These are phyloP conservation scores for Pyrrhoderma lamaoense DNA, from an alignment of 1,284 basidiomycete genomes.

Conservation along the genomic window DNA sequence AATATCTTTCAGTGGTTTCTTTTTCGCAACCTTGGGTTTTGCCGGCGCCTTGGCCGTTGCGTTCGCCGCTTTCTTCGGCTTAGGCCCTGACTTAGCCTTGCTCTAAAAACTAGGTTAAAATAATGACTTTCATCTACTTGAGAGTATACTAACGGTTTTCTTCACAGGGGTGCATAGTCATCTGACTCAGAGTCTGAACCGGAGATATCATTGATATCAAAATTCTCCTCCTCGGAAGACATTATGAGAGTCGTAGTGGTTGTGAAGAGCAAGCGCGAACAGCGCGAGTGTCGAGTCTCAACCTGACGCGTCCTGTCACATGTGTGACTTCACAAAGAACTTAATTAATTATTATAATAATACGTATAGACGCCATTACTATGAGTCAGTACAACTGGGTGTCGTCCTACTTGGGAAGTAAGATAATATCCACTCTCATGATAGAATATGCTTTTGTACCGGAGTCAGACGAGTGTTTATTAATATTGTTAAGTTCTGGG, in stretches of 20 bases:
- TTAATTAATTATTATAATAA: too few species aligned
- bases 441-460: too few species aligned
- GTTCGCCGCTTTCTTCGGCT: conserved; percentile 21
- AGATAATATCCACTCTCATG: too few species aligned
- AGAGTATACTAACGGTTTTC: conserved; percentile 37
- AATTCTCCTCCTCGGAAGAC: conserved; percentile 53
- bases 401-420: too few species aligned
- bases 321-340: background rate
- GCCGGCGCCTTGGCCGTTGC: conserved; percentile 31
- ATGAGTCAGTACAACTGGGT: too few species aligned
- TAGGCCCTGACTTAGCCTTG: conserved; percentile 24
- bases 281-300: background rate
- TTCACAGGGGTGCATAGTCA: conserved; percentile 53
- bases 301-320: conserved; percentile 6
- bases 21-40: conserved; percentile 49
- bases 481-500: too few species aligned
- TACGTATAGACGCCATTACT: too few species aligned
- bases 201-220: conserved; percentile 51
- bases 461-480: too few species aligned
- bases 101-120: conserved; percentile 18
- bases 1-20: conserved; percentile 61
- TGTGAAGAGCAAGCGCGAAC: background rate
- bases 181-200: conserved; percentile 55
- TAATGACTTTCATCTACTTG: background rate
- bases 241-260: conserved; percentile 8